Base-by-base conservation (phyloP, 352 stramenopile species). In the Phytophthora chlamydospora region DNA sequence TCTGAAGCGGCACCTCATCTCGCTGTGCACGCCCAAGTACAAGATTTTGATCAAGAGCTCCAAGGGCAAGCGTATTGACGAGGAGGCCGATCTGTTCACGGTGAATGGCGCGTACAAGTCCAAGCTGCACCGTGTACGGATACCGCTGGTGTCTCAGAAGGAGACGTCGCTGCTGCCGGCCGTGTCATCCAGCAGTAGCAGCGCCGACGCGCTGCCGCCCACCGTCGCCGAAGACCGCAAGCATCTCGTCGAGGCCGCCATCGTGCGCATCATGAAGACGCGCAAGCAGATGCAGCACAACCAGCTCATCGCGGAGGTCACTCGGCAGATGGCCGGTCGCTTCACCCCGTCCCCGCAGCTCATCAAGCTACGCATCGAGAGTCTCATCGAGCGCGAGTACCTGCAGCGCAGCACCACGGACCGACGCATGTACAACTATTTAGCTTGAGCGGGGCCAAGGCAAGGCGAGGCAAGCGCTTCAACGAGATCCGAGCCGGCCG, bases 381-480 rank as follows among this genome's bases (percentile, higher is more conserved):
- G 90, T 62, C 85, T 99, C 14, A 99, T 99, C 62, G 97, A 99
- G 68, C 88, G 98, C 49, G 98, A 99, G 74, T 99, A 99, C 76
- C 78, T 99, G 39, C 94, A 99, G 69, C 91, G 97, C 40, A 94
- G 93, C 60, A 69, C 92, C 21, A 72, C 89, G 42, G 96, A 99
- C 69, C 88, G 91, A 62, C 82, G 88, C 24, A 70, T 98, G 43
- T 99, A 99, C 88, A 96, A 94, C 55, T 99, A 99, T 85, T 89
- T 99, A 74, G 97, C 97, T 36, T 99, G 88, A 87, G 27, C 19
- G 39, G 29, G 35, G 19, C 33, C 48, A 14, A 49, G 39, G 42
- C 44, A 24, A 48, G 21, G 19, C 19, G 12, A 6, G 32, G 19
- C 41, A 11, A 31, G n/a, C 17, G 21, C 29, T 33, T 24, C 11